These are phyloP conservation scores for Cicer pinnatifidum DNA, from an alignment of 306 rosid species.

Conservation along the genomic window DNA sequence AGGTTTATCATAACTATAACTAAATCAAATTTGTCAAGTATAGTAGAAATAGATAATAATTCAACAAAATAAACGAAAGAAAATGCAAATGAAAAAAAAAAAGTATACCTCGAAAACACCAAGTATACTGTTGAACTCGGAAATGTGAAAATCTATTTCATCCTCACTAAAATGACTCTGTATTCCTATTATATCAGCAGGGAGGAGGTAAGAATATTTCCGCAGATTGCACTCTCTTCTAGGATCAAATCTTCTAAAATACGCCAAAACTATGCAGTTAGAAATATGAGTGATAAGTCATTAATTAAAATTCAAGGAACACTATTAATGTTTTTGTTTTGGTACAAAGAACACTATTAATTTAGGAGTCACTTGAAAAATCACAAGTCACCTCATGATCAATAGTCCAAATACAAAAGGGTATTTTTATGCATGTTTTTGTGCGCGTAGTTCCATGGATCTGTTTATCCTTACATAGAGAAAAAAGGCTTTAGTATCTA, in stretches of 20 bases:
- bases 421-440: not conserved
- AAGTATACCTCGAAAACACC: conserved; percentile 67
- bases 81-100: conserved; percentile 17
- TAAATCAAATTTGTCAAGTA: conserved; percentile 21
- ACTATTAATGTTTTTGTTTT: not conserved
- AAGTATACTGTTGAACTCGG: conserved; percentile 76
- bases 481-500: not conserved
- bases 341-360: not conserved
- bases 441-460: not conserved
- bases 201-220: conserved; percentile 87
- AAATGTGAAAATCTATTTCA: conserved; percentile 70
- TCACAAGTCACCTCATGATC: not conserved
- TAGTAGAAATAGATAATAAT: not conserved
- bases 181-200: conserved; percentile 85
- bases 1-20: not conserved
- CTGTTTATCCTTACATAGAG: conserved; percentile 12
- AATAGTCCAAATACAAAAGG: not conserved
- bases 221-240: conserved; percentile 85
- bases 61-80: not conserved
- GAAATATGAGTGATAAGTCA: not conserved
- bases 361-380: conserved; percentile 11
- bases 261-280: conserved; percentile 36
- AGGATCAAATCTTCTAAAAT: conserved; percentile 86
- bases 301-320: not conserved
- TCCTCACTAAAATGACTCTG: conserved; percentile 56